Percentiles rank a stretch among this genome's conserved stretches.
Evolutionary conservation across 306 rosid species (phyloP).

Genomic region (Cicer arietinum): DNA sequence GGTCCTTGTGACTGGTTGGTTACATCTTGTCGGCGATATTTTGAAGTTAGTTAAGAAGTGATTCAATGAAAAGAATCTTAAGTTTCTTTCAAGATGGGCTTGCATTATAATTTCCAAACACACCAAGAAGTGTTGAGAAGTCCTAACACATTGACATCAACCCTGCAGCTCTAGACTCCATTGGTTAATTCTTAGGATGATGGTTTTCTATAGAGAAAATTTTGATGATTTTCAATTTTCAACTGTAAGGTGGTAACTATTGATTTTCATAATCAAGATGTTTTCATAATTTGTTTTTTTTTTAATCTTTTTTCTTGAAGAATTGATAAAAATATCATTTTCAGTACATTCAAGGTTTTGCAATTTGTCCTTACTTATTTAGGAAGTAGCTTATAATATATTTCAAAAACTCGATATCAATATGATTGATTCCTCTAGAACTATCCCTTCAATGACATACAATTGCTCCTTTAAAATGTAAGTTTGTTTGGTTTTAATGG

Average conservation of each 20-base stretch:
- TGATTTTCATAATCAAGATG: background rate
- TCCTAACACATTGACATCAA: conserved; percentile 1
- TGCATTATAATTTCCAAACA: conserved; percentile 9
- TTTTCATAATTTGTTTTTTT: background rate
- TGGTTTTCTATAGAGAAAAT: conserved; percentile 5
- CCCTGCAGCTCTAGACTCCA: conserved; percentile 14
- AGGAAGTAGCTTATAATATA: background rate
- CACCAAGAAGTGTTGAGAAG: conserved; percentile 23
- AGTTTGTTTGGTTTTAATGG: no score
- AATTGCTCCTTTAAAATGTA: no score
- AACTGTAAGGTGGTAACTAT: background rate
- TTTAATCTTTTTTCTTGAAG: background rate
- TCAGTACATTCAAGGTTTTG: background rate
- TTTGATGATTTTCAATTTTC: background rate
- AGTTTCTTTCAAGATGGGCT: conserved; percentile 28
- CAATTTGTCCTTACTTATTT: background rate
- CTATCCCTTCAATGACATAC: background rate
- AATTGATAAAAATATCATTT: background rate
- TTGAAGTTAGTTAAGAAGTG: conserved; percentile 76
- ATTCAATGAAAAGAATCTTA: conserved; percentile 37
- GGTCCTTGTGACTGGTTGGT: conserved; percentile 95
- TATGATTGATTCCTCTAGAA: background rate
- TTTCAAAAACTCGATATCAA: background rate
- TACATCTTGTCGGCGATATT: conserved; percentile 94
- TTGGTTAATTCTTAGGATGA: conserved; percentile 39